Conservation (phyloP, 441 rosid species). For the Bruguiera hainesii region DNA sequence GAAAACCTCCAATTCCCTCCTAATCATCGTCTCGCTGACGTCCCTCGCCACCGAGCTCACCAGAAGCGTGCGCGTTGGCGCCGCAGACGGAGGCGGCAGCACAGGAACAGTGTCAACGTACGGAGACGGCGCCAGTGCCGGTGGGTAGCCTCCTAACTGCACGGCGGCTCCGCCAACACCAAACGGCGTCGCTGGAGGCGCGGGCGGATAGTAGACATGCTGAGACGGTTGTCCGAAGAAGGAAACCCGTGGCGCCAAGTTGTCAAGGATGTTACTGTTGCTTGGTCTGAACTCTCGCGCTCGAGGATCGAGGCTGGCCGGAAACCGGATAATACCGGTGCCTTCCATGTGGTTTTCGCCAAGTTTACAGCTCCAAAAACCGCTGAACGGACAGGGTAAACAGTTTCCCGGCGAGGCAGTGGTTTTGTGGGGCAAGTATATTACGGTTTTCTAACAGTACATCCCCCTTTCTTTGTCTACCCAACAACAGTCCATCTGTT, state of each 20-base stretch:
- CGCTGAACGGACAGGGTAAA: background rate
- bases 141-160: slow-evolving; percentile 34
- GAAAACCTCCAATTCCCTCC: slow-evolving; percentile 78
- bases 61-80: slow-evolving; percentile 58
- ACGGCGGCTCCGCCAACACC: slow-evolving; percentile 29
- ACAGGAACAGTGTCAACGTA: slow-evolving; percentile 20
- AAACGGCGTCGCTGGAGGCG: slow-evolving; percentile 23
- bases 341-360: slow-evolving; percentile 42
- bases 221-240: slow-evolving; percentile 19
- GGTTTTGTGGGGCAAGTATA: slow-evolving; percentile 5
- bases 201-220: slow-evolving; percentile 39
- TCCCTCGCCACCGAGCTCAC: slow-evolving; percentile 49
- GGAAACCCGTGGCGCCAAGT: slow-evolving; percentile 17
- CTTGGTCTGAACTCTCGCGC: slow-evolving; percentile 75
- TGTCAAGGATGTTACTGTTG: slow-evolving; percentile 15
- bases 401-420: slow-evolving; percentile 19
- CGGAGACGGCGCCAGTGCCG: background rate
- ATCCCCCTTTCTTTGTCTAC: too few species aligned
- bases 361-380: background rate
- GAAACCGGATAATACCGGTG: slow-evolving; percentile 38
- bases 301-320: slow-evolving; percentile 64
- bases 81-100: slow-evolving; percentile 40
- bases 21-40: slow-evolving; percentile 56
- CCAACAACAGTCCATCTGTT: background rate
- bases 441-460: background rate